Conservation (phyloP, 208 protist genomes). For the Porcisia deanei region DNA sequence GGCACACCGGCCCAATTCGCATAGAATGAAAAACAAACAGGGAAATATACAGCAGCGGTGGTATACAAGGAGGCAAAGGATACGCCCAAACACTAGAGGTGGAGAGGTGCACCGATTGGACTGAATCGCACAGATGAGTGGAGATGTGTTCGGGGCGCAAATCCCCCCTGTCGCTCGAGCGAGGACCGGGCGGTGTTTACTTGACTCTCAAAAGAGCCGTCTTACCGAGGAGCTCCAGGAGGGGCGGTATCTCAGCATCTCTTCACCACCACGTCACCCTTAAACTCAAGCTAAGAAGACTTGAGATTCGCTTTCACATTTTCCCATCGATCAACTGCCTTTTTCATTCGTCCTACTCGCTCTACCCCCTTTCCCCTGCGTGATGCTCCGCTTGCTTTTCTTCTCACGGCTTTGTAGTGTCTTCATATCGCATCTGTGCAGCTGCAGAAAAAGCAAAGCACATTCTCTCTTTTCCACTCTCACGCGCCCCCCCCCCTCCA, state of each 20-base stretch:
- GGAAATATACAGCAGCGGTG: not conserved
- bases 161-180: not conserved
- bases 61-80: not conserved
- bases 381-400: not conserved
- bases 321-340: not conserved
- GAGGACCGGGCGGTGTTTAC: not conserved
- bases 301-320: not conserved
- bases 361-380: not conserved
- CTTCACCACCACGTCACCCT: not conserved
- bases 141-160: not conserved
- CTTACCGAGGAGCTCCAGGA: not conserved
- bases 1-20: not conserved
- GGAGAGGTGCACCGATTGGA: not conserved
- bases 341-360: not conserved
- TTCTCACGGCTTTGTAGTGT: not conserved
- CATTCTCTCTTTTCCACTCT: not conserved
- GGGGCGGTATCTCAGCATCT: not conserved
- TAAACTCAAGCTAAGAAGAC: not conserved
- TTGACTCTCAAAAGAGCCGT: not conserved
- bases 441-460: conserved; percentile 1
- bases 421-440: not conserved
- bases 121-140: not conserved
- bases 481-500: not conserved
- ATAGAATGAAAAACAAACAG: not conserved
- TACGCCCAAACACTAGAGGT: not conserved